phyloP scores from a whole-genome alignment of 805 yeast species.

The Ogataea saltuana region DNA sequence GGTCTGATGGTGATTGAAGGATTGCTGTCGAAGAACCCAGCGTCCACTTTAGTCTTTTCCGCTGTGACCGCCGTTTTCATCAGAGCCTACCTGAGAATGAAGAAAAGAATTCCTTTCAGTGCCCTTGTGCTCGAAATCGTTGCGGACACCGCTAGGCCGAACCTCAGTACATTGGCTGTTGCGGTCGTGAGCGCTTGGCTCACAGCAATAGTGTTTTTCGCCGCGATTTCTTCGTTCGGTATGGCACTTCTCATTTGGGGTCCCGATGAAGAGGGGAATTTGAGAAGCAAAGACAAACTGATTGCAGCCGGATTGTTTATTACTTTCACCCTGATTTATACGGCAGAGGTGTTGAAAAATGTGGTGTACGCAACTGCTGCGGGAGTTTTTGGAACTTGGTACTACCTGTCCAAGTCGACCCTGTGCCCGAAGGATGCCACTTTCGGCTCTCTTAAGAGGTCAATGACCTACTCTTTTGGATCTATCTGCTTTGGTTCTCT shows the following conservation, averaged over 20 bases:
- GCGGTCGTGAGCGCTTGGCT: conserved; percentile 10
- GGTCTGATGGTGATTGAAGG: conserved; percentile 75
- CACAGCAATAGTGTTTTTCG: conserved; percentile 8
- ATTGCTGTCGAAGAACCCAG: conserved; percentile 63
- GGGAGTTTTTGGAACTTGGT: conserved; percentile 91
- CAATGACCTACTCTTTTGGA: conserved; percentile 84
- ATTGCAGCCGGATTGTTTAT: conserved; percentile 48
- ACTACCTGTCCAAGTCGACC: conserved; percentile 55
- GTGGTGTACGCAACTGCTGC: conserved; percentile 77
- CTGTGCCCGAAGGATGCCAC: conserved; percentile 76
- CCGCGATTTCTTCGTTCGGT: neutral
- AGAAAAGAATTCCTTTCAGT: conserved; percentile 29
- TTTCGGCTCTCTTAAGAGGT: conserved; percentile 70
- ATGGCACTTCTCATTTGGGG: conserved; percentile 19
- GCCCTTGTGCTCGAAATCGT: conserved; percentile 36
- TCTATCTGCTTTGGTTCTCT: conserved; percentile 81
- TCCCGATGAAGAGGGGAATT: conserved; percentile 18
- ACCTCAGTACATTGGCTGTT: conserved; percentile 58
- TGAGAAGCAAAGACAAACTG: conserved; percentile 19
- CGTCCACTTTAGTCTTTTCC: conserved; percentile 63
- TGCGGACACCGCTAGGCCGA: conserved; percentile 66
- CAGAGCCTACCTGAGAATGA: conserved; percentile 13
- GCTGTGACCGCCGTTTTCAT: conserved; percentile 17
- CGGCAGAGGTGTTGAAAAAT: conserved; percentile 78
- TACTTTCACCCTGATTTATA: conserved; percentile 77